Evolutionary conservation across 2,329 filamentous ascomycete genomes (phyloP).

Genomic region (Scorias spongiosa): DNA sequence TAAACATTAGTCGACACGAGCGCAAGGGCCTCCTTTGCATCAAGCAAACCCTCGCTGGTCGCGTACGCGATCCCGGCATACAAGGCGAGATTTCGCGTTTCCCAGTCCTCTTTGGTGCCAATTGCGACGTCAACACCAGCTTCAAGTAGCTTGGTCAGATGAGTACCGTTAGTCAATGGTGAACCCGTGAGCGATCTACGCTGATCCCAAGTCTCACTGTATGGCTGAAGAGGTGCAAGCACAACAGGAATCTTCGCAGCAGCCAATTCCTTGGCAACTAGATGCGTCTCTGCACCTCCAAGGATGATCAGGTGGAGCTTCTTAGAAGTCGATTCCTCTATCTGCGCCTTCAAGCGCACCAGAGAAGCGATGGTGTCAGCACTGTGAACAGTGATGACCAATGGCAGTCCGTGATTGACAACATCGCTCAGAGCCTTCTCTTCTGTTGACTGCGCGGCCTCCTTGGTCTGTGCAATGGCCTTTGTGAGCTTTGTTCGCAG

Average conservation of each 20-base stretch:
- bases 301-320: conserved; percentile 41
- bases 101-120: conserved; percentile 47
- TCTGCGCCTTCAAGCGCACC: conserved; percentile 41
- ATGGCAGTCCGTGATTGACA: conserved; percentile 36
- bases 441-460: conserved; percentile 25
- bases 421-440: conserved; percentile 26
- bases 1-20: conserved; percentile 44
- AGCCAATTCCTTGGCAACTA: conserved; percentile 44
- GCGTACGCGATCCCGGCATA: conserved; percentile 44
- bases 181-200: conserved; percentile 47
- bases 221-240: conserved; percentile 43
- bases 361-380: conserved; percentile 47
- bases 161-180: conserved; percentile 50
- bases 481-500: conserved; percentile 40
- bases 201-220: conserved; percentile 43
- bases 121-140: conserved; percentile 45
- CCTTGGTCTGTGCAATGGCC: conserved; percentile 29
- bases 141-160: conserved; percentile 40
- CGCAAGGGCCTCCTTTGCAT: conserved; percentile 39
- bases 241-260: conserved; percentile 43
- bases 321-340: conserved; percentile 26
- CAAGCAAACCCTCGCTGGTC: conserved; percentile 41
- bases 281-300: conserved; percentile 47
- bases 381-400: conserved; percentile 45
- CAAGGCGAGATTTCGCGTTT: conserved; percentile 44